These are phyloP conservation scores for Proliferodiscus dingleyae DNA, from an alignment of 2,329 filamentous ascomycete genomes.

Conservation along the genomic window DNA sequence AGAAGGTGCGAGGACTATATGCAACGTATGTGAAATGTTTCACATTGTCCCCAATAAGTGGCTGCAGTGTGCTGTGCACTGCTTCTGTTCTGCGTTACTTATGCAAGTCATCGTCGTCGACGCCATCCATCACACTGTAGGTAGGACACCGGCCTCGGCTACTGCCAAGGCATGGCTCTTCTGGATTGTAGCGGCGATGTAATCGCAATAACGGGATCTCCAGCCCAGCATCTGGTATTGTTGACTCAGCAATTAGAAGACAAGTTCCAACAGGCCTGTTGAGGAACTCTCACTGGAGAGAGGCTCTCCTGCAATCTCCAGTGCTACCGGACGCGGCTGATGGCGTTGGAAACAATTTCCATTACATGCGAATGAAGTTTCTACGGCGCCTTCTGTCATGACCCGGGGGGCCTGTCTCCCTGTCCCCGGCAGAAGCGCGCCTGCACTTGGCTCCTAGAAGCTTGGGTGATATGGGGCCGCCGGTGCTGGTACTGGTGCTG, in stretches of 20 bases:
- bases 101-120: constrained; percentile 26
- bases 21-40: constrained; percentile 19
- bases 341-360: constrained; percentile 22
- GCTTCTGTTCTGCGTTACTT: constrained; percentile 9
- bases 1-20: constrained; percentile 13
- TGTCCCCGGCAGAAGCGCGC: constrained; percentile 13
- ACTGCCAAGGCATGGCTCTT: not conserved
- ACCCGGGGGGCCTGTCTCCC: constrained; percentile 9
- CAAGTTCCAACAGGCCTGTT: constrained; percentile 14
- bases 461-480: not conserved
- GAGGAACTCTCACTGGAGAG: constrained; percentile 19
- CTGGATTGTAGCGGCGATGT: not conserved
- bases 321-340: constrained; percentile 17
- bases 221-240: constrained; percentile 21
- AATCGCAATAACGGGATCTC: constrained; percentile 13
- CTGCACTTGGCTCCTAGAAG: not conserved
- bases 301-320: constrained; percentile 20
- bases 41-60: constrained; percentile 17
- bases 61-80: constrained; percentile 13
- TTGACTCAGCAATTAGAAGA: constrained; percentile 6
- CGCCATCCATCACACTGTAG: constrained; percentile 2
- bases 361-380: constrained; percentile 18
- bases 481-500: constrained; percentile 3
- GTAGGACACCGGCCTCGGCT: constrained; percentile 1
- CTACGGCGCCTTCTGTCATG: constrained; percentile 17